Evolutionary conservation across 768 basidiomycete genomes (phyloP), one percentile per base, ranked within the genome.

Genomic region (Phanerochaete carnosa): DNA sequence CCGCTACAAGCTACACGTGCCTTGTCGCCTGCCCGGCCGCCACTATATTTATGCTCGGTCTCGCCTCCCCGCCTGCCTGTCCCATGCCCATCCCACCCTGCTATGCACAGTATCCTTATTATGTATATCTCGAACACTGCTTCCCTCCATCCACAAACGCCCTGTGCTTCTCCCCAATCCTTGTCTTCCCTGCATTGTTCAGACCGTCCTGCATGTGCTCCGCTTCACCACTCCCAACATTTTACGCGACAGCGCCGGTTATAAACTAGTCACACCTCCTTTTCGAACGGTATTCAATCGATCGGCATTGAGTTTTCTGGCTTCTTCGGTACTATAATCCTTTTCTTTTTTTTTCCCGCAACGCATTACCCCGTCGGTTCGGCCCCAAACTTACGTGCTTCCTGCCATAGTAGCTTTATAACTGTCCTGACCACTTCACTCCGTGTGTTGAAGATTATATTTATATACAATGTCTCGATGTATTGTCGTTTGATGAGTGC

Each of bases 81-180:
- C 60, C 49, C 15, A 28, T 11, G 46, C 49, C 26, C 49, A 51
- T 29, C 60, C 1, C 39, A 16, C 45, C 28, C 26, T 62, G 9
- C 55, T 63, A 19, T 61, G 57, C 33, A 33, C 51, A 13, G 30
- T 57, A 23, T 61, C 61, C 25, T 58, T 62, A 26, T 59, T 39
- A 28, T 64, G 61, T 33, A 58, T 57, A 45, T 35, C 63, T 19
- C 54, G 35, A 55, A 55, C 35, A 26, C 19, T 43, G 4, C 5
- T 19, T 43, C 19, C 39, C 39, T 43, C 19, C 30, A 37, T 19
- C 39, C 8, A 43, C 39, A 9, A 19, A 8, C 11, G 11, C 39
- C 19, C 19, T 43, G 4, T 19, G 39, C 6, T 43, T 4, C 16
- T 19, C 4, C 39, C 39, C 8, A 7, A 7, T 35, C 33, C 8